Base-by-base conservation (phyloP, 768 basidiomycete genomes). In the Naganishia friedmannii region DNA sequence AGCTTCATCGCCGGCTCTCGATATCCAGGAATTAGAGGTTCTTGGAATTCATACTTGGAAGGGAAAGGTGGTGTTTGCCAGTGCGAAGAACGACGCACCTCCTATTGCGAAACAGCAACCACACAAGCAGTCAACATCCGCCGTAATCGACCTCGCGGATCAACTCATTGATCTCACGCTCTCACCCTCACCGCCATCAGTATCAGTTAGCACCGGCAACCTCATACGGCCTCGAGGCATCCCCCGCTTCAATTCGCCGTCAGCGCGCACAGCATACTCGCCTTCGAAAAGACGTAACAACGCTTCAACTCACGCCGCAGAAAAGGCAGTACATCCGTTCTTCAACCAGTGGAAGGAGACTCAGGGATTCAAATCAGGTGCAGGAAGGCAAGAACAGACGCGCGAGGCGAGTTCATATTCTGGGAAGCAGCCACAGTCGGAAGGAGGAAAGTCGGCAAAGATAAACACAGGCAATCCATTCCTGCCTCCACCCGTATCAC, bases 311-410 rank as follows among this genome's bases (percentile, higher is more conserved):
- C 31, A 29, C 19, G 17, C 45, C 15, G 55, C 23, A 45, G 21
- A 31, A 0, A 69, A 69, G 60, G 69, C 75, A 13, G 67, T 78
- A 2, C 79, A 78, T 70, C 79, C 78, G 5, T 78, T 80, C 73
- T 78, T 78, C 74, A 65, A 51, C 21, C 48, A 51, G 48, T 51
- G 48, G 48, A 51, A 23, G 48, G 48, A 51, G n/a, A 51, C n/a
- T 51, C 48, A 51, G 48, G 48, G n/a, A 7, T 13, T 7, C n/a
- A 32, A 71, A 48, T 28, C 70, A 9, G 70, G 23, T 53, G 21
- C 31, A 23, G 29, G 42, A 53, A 66, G 70, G 28, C 45, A 68
- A 48, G 57, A 42, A 26, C 67, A 39, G 26, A 63, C 53, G 39
- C 51, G 32, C 26, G 37, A 29, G 28, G 42, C 56, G 13, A 51